Conservation (phyloP, 805 yeast genomes). For the Pichia exigua region DNA sequence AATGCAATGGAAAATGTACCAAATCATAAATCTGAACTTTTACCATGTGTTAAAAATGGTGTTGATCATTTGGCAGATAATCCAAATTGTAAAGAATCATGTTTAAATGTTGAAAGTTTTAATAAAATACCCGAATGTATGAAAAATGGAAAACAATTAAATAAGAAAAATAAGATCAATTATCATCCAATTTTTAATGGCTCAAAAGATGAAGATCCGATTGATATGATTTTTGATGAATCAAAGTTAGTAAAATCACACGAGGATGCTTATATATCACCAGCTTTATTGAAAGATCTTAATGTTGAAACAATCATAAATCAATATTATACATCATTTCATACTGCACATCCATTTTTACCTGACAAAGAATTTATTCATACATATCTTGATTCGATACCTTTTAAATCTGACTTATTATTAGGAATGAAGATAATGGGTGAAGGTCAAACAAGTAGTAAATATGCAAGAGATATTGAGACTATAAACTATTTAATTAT, state of each 20-base stretch:
- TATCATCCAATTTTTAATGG: slow-evolving; percentile 27
- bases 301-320: slow-evolving; percentile 22
- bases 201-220: slow-evolving; percentile 21
- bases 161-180: slow-evolving; percentile 12
- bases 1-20: background rate
- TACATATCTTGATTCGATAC: slow-evolving; percentile 27
- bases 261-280: slow-evolving; percentile 24
- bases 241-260: slow-evolving; percentile 11
- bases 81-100: slow-evolving; percentile 20
- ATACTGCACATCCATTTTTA: slow-evolving; percentile 39
- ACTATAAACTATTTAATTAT: slow-evolving; percentile 32
- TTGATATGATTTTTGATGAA: slow-evolving; percentile 22
- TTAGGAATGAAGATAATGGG: slow-evolving; percentile 41
- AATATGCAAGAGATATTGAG: slow-evolving; percentile 33
- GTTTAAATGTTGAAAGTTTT: slow-evolving; percentile 21
- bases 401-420: slow-evolving; percentile 34
- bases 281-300: slow-evolving; percentile 21
- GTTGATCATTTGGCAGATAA: slow-evolving; percentile 14
- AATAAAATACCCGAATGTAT: slow-evolving; percentile 27
- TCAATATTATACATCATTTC: slow-evolving; percentile 32
- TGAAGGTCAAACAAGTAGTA: slow-evolving; percentile 36
- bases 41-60: slow-evolving; percentile 27
- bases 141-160: slow-evolving; percentile 9
- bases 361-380: slow-evolving; percentile 33
- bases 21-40: slow-evolving; percentile 10